Evolutionary conservation across 2,329 filamentous ascomycete genomes (phyloP).

Genomic region (Sarocladium oryzae): DNA sequence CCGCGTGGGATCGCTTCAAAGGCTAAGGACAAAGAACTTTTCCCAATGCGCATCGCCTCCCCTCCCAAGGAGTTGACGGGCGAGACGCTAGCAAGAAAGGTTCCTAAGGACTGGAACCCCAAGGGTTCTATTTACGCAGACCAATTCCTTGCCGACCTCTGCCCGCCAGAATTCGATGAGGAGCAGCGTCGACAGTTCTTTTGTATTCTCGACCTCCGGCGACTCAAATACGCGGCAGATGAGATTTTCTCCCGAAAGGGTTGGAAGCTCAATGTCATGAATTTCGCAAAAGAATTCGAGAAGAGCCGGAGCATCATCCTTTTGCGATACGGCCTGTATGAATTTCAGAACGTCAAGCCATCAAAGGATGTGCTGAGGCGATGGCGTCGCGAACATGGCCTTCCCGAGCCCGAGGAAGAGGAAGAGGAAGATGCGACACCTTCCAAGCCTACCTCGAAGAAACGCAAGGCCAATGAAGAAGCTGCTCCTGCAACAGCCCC

Average conservation of each 20-base stretch:
- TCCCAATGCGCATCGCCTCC: constrained; percentile 52
- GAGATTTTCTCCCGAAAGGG: constrained; percentile 55
- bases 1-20: constrained; percentile 44
- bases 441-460: constrained; percentile 31
- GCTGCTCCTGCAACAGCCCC: constrained; percentile 30
- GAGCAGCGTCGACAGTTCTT: constrained; percentile 56
- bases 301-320: constrained; percentile 57
- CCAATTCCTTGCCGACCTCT: constrained; percentile 51
- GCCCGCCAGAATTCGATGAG: constrained; percentile 51
- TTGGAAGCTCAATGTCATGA: constrained; percentile 56
- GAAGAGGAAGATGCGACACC: constrained; percentile 25
- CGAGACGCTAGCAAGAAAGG: constrained; percentile 45
- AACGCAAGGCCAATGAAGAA: constrained; percentile 53
- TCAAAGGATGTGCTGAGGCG: constrained; percentile 51
- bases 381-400: constrained; percentile 50
- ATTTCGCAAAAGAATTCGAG: constrained; percentile 59
- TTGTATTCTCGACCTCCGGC: constrained; percentile 54
- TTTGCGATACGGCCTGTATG: constrained; percentile 54
- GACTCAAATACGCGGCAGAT: constrained; percentile 55
- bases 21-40: constrained; percentile 44
- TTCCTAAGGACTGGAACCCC: constrained; percentile 45
- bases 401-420: constrained; percentile 45
- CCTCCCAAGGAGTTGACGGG: constrained; percentile 51
- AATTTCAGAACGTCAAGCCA: constrained; percentile 56
- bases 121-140: constrained; percentile 53